A percentile compares a stretch with the other conserved stretches of the same genome.
phyloP scores from a whole-genome alignment of 2,329 filamentous ascomycete genomes.

The Sclerotinia nivalis region DNA sequence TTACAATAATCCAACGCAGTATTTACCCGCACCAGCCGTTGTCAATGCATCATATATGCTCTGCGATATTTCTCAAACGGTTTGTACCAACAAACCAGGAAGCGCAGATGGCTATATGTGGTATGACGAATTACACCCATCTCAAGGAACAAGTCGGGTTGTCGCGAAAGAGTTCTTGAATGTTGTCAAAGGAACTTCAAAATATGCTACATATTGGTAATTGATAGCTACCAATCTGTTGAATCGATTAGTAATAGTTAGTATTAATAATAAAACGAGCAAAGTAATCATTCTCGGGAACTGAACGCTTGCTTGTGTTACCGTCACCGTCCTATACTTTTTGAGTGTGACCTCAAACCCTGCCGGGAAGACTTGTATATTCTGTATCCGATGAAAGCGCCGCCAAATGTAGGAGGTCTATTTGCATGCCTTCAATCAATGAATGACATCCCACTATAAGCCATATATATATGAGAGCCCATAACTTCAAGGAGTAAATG shows the following conservation, averaged over 20 bases:
- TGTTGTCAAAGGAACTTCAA: conserved; percentile 50
- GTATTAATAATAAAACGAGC: background rate
- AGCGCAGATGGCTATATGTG: conserved; percentile 65
- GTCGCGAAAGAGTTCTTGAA: conserved; percentile 58
- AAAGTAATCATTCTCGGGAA: background rate
- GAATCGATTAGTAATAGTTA: background rate
- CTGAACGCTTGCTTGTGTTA: background rate
- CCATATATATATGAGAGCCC: background rate
- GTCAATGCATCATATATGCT: conserved; percentile 58
- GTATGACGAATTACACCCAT: conserved; percentile 74
- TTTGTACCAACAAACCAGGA: conserved; percentile 44
- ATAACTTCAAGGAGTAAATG: background rate
- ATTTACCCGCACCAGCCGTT: conserved; percentile 64
- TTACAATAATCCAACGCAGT: conserved; percentile 58
- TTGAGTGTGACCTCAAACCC: background rate
- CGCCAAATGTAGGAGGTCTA: background rate
- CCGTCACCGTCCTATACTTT: background rate
- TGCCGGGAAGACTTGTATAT: conserved; percentile 7
- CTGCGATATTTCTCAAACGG: conserved; percentile 46
- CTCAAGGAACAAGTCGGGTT: conserved; percentile 59
- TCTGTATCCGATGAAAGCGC: conserved; percentile 11
- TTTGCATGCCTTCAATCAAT: background rate
- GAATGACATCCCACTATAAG: background rate
- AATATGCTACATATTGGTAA: conserved; percentile 42
- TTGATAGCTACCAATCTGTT: background rate